phyloP scores from a whole-genome alignment of 352 stramenopile genomes.

The Globisporangium yorkense region DNA sequence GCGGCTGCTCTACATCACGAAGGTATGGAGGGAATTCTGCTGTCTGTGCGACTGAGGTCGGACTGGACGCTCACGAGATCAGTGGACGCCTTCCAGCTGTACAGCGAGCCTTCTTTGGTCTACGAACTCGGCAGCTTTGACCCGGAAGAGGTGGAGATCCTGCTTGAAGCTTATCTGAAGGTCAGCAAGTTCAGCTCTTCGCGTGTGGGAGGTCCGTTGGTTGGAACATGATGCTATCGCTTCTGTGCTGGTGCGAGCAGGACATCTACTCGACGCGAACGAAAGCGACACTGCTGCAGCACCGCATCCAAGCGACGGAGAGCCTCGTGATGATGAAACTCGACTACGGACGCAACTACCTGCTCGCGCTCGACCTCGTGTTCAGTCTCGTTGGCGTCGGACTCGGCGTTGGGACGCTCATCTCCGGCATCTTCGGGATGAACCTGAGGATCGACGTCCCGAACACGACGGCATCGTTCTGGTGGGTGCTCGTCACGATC shows the following conservation, averaged over 20 bases:
- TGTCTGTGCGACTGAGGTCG: no score
- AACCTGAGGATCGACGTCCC: conserved; percentile 30
- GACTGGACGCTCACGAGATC: no score
- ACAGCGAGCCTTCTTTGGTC: conserved; percentile 16
- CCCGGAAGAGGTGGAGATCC: conserved; percentile 12
- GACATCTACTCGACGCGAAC: conserved; percentile 66
- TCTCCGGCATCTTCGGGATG: conserved; percentile 42
- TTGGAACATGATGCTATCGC: not conserved
- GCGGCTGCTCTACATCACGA: conserved; percentile 51
- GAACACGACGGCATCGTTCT: conserved; percentile 23
- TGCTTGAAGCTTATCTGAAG: conserved; percentile 11
- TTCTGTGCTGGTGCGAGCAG: conserved; percentile 7
- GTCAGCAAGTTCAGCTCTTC: not conserved
- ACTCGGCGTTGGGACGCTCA: conserved; percentile 30
- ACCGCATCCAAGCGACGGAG: conserved; percentile 66
- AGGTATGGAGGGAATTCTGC: conserved; percentile 8
- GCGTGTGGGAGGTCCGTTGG: not conserved
- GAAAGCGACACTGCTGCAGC: conserved; percentile 54
- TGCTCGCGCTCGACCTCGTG: conserved; percentile 38
- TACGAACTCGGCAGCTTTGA: conserved; percentile 10
- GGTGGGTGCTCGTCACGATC: conserved; percentile 23
- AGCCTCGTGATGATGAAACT: conserved; percentile 51
- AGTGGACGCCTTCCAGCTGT: conserved; percentile 11
- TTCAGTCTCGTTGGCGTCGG: conserved; percentile 30
- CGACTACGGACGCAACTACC: conserved; percentile 44